Evolutionary conservation across 306 rosid species (phyloP).

Genomic region (Ormosia semicastrata): DNA sequence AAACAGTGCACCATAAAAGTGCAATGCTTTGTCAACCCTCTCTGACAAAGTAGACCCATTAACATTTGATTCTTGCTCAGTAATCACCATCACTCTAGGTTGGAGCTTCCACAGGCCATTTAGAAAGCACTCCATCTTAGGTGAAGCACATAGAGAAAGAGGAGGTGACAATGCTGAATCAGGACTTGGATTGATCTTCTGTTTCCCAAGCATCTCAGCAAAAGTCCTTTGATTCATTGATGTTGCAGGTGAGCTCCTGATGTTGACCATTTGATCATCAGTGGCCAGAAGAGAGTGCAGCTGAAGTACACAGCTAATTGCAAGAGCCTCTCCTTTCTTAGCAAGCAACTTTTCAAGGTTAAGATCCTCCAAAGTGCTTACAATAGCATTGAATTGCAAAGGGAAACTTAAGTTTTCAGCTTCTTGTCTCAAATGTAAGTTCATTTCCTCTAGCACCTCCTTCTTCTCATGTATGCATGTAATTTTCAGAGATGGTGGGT

Average conservation of each 20-base stretch:
- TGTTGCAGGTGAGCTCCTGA: conserved; percentile 29
- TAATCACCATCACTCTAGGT: conserved; percentile 58
- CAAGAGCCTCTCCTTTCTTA: conserved; percentile 70
- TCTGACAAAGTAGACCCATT: conserved; percentile 47
- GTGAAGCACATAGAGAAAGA: conserved; percentile 44
- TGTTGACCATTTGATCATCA: conserved; percentile 27
- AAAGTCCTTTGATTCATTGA: conserved; percentile 32
- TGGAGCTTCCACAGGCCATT: conserved; percentile 49
- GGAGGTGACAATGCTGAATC: conserved; percentile 56
- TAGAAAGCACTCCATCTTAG: conserved; percentile 57
- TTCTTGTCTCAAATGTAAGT: conserved; percentile 38
- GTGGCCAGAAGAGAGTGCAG: conserved; percentile 63
- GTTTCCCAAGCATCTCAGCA: conserved; percentile 43
- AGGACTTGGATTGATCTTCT: conserved; percentile 36
- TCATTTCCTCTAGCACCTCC: conserved; percentile 59
- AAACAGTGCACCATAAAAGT: conserved; percentile 56
- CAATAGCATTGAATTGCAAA: conserved; percentile 52
- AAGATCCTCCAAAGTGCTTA: conserved; percentile 54
- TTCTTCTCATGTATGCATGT: conserved; percentile 58
- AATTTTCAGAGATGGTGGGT: conserved; percentile 54
- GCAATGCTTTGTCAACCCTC: conserved; percentile 50
- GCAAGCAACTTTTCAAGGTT: conserved; percentile 53
- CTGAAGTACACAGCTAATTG: conserved; percentile 61
- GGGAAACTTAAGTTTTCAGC: conserved; percentile 54
- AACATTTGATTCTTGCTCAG: conserved; percentile 69